phyloP scores from a whole-genome alignment of 208 protist genomes.

The Trypanosoma boissoni region DNA sequence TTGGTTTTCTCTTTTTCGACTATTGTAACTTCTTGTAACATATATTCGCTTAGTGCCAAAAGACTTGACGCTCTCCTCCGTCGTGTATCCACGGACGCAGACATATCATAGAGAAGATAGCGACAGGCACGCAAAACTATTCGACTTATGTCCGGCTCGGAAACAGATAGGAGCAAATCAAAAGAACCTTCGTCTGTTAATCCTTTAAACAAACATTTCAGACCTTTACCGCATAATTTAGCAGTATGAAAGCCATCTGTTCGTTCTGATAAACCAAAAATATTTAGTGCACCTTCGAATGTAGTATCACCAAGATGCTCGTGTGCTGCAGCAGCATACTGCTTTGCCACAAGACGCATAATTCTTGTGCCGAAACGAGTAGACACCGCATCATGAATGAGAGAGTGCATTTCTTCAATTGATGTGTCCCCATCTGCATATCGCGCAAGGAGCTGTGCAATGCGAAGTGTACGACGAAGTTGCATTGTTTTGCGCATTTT shows the following conservation, averaged over 20 bases:
- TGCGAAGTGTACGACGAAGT: slow-evolving; percentile 35
- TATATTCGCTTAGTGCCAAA: background rate
- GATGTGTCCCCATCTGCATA: slow-evolving; percentile 32
- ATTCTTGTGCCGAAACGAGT: slow-evolving; percentile 35
- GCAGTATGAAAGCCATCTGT: slow-evolving; percentile 14
- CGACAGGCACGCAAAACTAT: slow-evolving; percentile 43
- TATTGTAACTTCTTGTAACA: background rate
- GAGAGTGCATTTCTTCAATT: slow-evolving; percentile 17
- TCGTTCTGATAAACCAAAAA: slow-evolving; percentile 33
- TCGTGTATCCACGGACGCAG: slow-evolving; percentile 19
- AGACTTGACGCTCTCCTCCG: background rate
- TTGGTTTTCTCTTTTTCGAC: no score
- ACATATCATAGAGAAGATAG: slow-evolving; percentile 41
- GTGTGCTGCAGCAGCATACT: slow-evolving; percentile 40
- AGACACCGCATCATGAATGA: slow-evolving; percentile 45
- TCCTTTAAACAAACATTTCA: slow-evolving; percentile 13
- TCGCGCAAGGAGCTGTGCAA: slow-evolving; percentile 38
- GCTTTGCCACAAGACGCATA: slow-evolving; percentile 45
- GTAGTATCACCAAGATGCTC: slow-evolving; percentile 32
- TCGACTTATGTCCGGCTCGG: slow-evolving; percentile 33
- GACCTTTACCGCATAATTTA: background rate
- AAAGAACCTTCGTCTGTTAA: slow-evolving; percentile 38
- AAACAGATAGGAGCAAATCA: slow-evolving; percentile 30
- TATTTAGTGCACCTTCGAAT: slow-evolving; percentile 40
- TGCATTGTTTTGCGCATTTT: slow-evolving; percentile 31